Evolutionary conservation across 345 rosid species (phyloP).

Genomic region (Excoecaria cochinchinensis): DNA sequence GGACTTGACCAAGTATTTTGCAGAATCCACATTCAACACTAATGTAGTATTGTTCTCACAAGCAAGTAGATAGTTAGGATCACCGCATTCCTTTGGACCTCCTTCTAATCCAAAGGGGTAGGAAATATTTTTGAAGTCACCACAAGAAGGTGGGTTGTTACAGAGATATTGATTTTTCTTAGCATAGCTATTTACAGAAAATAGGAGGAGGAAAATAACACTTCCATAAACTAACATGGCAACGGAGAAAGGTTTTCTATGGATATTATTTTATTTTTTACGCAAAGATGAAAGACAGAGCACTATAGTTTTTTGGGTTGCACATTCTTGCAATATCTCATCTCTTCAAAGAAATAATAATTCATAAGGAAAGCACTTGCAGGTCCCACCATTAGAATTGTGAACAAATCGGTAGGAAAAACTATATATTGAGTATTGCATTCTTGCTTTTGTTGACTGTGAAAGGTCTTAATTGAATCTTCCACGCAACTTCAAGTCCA

Average conservation of each 20-base stretch:
- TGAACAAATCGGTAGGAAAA: too few species aligned
- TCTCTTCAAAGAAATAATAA: too few species aligned
- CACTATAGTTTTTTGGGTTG: too few species aligned
- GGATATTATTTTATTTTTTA: too few species aligned
- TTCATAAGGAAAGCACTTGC: too few species aligned
- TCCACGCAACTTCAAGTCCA: too few species aligned
- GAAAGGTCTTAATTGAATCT: too few species aligned
- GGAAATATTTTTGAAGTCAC: background rate
- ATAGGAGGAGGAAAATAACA: background rate
- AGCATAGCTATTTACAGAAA: background rate
- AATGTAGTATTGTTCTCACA: background rate
- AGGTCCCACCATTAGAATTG: too few species aligned
- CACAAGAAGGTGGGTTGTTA: background rate
- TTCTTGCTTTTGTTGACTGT: too few species aligned
- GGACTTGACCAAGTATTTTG: background rate
- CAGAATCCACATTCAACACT: background rate
- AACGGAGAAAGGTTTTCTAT: background rate
- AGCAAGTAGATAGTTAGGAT: background rate
- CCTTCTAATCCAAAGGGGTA: constrained; percentile 9
- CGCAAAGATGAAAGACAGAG: background rate
- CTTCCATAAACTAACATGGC: background rate
- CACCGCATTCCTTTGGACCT: background rate
- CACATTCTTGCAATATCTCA: too few species aligned
- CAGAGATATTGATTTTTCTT: background rate
- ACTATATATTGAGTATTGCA: too few species aligned